Conservation (phyloP, 345 rosid species). For the Aquilaria malaccensis region DNA sequence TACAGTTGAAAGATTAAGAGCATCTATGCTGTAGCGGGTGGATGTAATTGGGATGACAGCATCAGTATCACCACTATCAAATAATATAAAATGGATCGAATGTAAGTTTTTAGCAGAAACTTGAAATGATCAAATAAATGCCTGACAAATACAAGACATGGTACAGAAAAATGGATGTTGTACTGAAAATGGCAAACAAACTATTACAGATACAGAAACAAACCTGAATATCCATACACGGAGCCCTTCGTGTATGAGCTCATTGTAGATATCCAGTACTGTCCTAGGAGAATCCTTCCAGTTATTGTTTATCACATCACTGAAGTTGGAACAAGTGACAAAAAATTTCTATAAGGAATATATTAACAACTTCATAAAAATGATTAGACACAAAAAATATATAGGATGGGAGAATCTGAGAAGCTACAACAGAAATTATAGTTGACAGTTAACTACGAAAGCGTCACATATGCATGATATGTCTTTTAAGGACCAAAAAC, state of each 20-base stretch:
- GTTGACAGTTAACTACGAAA: neutral
- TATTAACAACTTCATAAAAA: neutral
- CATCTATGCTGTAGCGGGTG: conserved; percentile 79
- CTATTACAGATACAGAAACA: neutral
- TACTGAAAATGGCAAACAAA: neutral
- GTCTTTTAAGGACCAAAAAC: no score
- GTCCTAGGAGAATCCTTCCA: conserved; percentile 70
- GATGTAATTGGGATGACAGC: conserved; percentile 83
- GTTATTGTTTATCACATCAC: conserved; percentile 35
- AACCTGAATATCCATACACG: conserved; percentile 97
- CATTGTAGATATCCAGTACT: conserved; percentile 69
- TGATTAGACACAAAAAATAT: conserved; percentile 1
- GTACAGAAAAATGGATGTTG: neutral
- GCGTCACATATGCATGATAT: neutral
- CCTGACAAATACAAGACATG: neutral
- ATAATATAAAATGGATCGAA: conserved; percentile 4
- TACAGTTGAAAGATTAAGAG: conserved; percentile 64
- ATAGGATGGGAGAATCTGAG: neutral
- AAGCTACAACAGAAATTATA: neutral
- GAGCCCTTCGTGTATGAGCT: conserved; percentile 69
- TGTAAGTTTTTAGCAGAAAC: neutral
- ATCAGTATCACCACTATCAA: conserved; percentile 82
- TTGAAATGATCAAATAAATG: neutral
- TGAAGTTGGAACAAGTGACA: conserved; percentile 19
- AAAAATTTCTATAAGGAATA: neutral